phyloP scores from a whole-genome alignment of 805 yeast species.

The Blastobotrys muscicola region DNA sequence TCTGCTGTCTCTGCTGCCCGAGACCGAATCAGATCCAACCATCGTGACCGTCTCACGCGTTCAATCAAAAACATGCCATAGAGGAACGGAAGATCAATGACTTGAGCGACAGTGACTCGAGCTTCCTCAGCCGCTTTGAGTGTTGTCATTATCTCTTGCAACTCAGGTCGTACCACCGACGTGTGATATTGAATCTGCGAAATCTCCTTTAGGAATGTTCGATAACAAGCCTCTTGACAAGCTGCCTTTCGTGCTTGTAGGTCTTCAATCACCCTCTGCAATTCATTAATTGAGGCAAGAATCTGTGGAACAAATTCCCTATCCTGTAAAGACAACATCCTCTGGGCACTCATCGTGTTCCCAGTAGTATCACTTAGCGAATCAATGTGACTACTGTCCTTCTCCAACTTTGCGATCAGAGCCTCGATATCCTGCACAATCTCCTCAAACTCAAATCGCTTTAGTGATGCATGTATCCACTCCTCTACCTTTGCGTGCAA shows the following conservation, averaged over 20 bases:
- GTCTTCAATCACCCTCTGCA: slow-evolving; percentile 9
- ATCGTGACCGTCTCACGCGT: slow-evolving; percentile 23
- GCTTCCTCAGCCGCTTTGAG: slow-evolving; percentile 22
- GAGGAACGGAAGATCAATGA: slow-evolving; percentile 29
- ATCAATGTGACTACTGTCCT: slow-evolving; percentile 19
- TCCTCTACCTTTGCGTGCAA: slow-evolving; percentile 4
- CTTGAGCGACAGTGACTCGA: slow-evolving; percentile 25
- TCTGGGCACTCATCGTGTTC: slow-evolving; percentile 11
- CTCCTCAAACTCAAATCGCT: slow-evolving; percentile 9
- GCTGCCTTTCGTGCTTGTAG: slow-evolving; percentile 5
- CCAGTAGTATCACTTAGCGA: slow-evolving; percentile 14
- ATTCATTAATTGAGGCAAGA: slow-evolving; percentile 15
- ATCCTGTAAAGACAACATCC: slow-evolving; percentile 20
- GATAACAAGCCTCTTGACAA: slow-evolving; percentile 4
- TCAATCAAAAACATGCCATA: slow-evolving; percentile 31
- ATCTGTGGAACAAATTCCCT: slow-evolving; percentile 24
- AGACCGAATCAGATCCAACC: slow-evolving; percentile 18
- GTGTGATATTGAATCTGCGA: slow-evolving; percentile 23
- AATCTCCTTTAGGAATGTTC: slow-evolving; percentile 11
- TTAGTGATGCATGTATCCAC: neutral
- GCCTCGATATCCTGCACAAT: slow-evolving; percentile 20
- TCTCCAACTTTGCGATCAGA: slow-evolving; percentile 16
- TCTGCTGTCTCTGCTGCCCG: slow-evolving; percentile 33
- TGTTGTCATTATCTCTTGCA: slow-evolving; percentile 16
- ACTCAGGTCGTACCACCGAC: slow-evolving; percentile 20